These are phyloP conservation scores for Solanum chiquidenum DNA, from an alignment of 257 asterid genomes.

Conservation along the genomic window DNA sequence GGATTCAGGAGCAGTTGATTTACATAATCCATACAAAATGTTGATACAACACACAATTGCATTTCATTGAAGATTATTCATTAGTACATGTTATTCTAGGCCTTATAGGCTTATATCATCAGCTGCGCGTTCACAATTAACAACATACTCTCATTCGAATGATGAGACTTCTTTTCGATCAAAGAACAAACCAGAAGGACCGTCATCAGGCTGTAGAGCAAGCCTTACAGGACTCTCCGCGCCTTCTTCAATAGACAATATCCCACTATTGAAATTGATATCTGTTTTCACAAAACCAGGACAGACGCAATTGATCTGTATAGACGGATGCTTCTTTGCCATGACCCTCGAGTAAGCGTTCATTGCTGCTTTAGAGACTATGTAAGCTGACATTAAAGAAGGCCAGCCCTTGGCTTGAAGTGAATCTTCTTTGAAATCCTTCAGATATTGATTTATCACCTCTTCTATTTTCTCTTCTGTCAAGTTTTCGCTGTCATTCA, in stretches of 20 bases:
- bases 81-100: not conserved
- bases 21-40: not conserved
- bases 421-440: constrained; percentile 17
- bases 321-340: constrained; percentile 21
- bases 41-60: not conserved
- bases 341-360: constrained; percentile 32
- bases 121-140: not conserved
- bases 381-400: constrained; percentile 24
- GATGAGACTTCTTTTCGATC: not conserved
- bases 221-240: constrained; percentile 32
- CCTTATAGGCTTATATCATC: not conserved
- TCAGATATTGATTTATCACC: constrained; percentile 23
- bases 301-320: constrained; percentile 29
- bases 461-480: constrained; percentile 31
- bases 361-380: constrained; percentile 44
- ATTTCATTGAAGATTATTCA: not conserved
- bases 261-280: constrained; percentile 20
- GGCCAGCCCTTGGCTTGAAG: constrained; percentile 37
- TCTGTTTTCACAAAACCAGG: constrained; percentile 47
- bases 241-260: constrained; percentile 20
- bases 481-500: constrained; percentile 18
- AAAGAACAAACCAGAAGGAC: constrained; percentile 35
- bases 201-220: constrained; percentile 23
- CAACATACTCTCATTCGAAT: not conserved
- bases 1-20: not conserved